phyloP scores from a whole-genome alignment of 1,284 basidiomycete genomes.

The Cystobasidium slooffiae region DNA sequence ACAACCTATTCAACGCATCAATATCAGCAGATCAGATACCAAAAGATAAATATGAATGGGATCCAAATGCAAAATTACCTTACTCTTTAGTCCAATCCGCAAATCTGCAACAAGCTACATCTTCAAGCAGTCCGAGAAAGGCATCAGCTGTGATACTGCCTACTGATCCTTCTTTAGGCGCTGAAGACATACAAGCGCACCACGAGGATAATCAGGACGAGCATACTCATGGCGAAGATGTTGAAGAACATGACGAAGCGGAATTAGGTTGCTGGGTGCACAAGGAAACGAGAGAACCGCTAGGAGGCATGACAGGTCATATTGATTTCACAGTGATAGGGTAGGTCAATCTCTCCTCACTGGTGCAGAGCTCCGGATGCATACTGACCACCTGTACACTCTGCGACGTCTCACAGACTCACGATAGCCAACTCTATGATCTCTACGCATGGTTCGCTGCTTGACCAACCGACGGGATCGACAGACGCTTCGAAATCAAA shows the following conservation, averaged over 20 bases:
- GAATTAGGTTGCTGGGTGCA: conserved; percentile 77
- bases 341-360: conserved; percentile 61
- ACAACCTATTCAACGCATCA: conserved; percentile 94
- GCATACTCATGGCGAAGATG: conserved; percentile 52
- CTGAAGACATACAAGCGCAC: conserved; percentile 43
- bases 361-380: not conserved
- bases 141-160: conserved; percentile 9
- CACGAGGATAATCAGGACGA: conserved; percentile 43
- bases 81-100: conserved; percentile 37
- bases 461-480: conserved; percentile 79
- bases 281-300: conserved; percentile 67
- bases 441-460: conserved; percentile 86
- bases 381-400: not conserved
- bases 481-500: conserved; percentile 26
- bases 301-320: conserved; percentile 73
- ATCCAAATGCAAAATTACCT: conserved; percentile 63
- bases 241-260: conserved; percentile 54
- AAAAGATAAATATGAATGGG: conserved; percentile 78
- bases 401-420: conserved; percentile 62
- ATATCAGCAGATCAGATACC: conserved; percentile 93
- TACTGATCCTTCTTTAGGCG: conserved; percentile 47
- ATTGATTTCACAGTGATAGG: conserved; percentile 89
- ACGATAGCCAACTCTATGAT: conserved; percentile 95
- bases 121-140: not conserved
- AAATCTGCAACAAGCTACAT: conserved; percentile 5